Base-by-base conservation (phyloP, 345 rosid genomes). In the Eucalyptus cloeziana region DNA sequence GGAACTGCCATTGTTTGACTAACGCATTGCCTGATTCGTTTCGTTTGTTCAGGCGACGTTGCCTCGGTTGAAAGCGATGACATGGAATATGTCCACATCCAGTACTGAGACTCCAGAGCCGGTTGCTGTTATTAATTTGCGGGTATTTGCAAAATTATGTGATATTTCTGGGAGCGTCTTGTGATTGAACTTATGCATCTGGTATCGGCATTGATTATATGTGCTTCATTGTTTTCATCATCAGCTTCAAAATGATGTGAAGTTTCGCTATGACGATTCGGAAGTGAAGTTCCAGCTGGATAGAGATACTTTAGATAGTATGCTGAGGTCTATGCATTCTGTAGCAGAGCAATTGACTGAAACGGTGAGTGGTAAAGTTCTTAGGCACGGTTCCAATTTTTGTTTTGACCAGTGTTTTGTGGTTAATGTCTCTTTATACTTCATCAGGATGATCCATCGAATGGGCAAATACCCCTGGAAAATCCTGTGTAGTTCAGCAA, bases 211-310 rank as follows among this genome's bases (percentile, higher is more conserved):
- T 49, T 47, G 60, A 27, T 64, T 31, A 6, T n/a, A 27, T 87
- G 27, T 71, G 85, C 47, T 69, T 56, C 6, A 4, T 85, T 44
- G 40, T 50, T 15, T 33, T 49, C 14, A 17, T 86, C 24, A 22
- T 89, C 94, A 94, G 96, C 94, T 95, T 85, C 96, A 95, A 89
- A 92, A 90, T 85, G 93, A 94, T 62, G 86, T 79, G n/a, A 94
- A 90, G 49, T 81, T 94, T 85, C 89, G 86, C 37, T 87, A 90
- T 1, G 94, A 92, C 56, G 95, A 94, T 43, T 50, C 89, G 27
- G 93, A 94, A 85, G 92, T 94, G 91, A 90, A 92, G 89, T 95
- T 94, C 85, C 95, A 90, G 88, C 85, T 91, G 86, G 92, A 90
- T 54, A 92, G 91, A 91, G 95, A 94, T 89, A 90, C 93, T 51